Evolutionary conservation across 2,329 filamentous ascomycete species (phyloP).

Genomic region (Acephala macrosclerotiorum): DNA sequence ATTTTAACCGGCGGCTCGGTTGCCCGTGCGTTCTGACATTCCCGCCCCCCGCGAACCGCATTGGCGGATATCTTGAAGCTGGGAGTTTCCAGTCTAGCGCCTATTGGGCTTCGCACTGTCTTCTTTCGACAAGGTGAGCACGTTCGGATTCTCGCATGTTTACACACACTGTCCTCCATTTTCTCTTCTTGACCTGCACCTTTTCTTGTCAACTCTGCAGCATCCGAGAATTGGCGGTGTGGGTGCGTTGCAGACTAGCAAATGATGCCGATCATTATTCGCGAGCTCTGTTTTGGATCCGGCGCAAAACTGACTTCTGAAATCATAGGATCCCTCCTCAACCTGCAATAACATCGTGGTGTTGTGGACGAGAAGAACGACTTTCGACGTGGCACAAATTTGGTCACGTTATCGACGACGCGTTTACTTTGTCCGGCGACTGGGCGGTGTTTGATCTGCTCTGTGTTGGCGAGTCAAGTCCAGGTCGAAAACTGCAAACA

Average conservation of each 20-base stretch:
- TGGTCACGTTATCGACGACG: slow-evolving; percentile 21
- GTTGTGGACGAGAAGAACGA: slow-evolving; percentile 8
- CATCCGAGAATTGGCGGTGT: slow-evolving; percentile 39
- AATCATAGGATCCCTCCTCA: slow-evolving; percentile 10
- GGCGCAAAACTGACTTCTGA: slow-evolving; percentile 13
- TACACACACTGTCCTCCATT: slow-evolving; percentile 31
- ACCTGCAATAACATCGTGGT: background rate
- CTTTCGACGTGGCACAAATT: background rate
- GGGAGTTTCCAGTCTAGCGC: slow-evolving; percentile 36
- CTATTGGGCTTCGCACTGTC: slow-evolving; percentile 28
- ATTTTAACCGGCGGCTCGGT: slow-evolving; percentile 36
- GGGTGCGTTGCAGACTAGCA: slow-evolving; percentile 9
- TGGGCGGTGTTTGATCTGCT: slow-evolving; percentile 22
- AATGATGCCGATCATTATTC: slow-evolving; percentile 9
- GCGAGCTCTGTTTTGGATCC: slow-evolving; percentile 11
- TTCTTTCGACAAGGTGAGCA: slow-evolving; percentile 32
- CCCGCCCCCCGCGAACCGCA: slow-evolving; percentile 36
- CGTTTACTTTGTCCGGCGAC: slow-evolving; percentile 1
- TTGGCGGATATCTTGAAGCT: slow-evolving; percentile 38
- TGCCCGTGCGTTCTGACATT: slow-evolving; percentile 40
- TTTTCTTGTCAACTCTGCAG: slow-evolving; percentile 19
- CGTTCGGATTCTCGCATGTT: slow-evolving; percentile 40
- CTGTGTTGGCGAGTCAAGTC: slow-evolving; percentile 24
- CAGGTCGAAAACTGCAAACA: slow-evolving; percentile 27
- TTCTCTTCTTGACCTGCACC: slow-evolving; percentile 22